Evolutionary conservation across 1,139 yeast species (phyloP).

Genomic region (Yamadazyma oceani): DNA sequence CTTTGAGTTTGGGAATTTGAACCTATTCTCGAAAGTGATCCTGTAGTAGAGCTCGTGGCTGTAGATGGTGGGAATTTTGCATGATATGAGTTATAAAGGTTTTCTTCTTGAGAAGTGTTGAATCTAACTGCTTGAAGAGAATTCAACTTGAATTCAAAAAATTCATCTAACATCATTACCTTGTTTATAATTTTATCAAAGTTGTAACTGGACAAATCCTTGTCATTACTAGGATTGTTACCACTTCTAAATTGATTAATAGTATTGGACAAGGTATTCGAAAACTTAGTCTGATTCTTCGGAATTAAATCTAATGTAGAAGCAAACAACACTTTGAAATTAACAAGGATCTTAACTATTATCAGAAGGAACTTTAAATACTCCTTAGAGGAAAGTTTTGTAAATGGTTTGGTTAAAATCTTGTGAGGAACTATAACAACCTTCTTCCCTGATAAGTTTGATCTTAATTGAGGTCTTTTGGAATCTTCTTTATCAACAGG

Average conservation of each 20-base stretch:
- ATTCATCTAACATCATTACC: conserved; percentile 18
- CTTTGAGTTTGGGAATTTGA: not conserved
- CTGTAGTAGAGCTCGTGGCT: not conserved
- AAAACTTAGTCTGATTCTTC: conserved; percentile 4
- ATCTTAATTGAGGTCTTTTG: conserved; percentile 3
- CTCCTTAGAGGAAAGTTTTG: conserved; percentile 39
- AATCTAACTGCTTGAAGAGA: conserved; percentile 1
- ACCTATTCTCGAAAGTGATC: not conserved
- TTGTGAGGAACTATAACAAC: conserved; percentile 45
- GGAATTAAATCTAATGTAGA: conserved; percentile 16
- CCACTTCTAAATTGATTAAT: conserved; percentile 13
- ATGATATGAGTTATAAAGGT: not conserved
- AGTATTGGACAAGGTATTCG: conserved; percentile 13
- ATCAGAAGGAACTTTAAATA: conserved; percentile 38
- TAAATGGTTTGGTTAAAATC: conserved; percentile 43
- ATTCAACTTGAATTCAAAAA: conserved; percentile 17
- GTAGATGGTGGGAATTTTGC: conserved; percentile 1
- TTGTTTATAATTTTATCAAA: conserved; percentile 25
- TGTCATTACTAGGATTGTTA: conserved; percentile 12
- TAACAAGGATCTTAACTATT: conserved; percentile 38
- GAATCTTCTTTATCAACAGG: not conserved
- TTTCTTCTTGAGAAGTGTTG: not conserved
- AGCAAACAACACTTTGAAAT: conserved; percentile 34
- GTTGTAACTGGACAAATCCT: conserved; percentile 14
- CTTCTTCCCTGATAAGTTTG: conserved; percentile 19